A percentile compares a stretch with the other conserved stretches of the same genome.
Conservation (phyloP, 179 eudicot species). For the Camellia oleifera region DNA sequence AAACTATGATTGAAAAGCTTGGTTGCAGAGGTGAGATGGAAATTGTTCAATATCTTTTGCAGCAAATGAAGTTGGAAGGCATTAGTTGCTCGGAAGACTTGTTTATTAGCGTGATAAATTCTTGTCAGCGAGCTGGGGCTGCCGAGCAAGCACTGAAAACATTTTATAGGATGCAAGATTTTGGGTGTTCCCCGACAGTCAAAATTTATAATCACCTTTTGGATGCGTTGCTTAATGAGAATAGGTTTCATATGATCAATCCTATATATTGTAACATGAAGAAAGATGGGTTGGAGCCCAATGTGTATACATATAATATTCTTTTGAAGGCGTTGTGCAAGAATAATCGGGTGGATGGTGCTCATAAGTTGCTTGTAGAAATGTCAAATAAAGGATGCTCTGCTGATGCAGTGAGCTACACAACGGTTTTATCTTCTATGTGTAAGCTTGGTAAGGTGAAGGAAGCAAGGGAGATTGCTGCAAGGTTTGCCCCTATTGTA, state of each 20-base stretch:
- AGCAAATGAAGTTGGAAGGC: conserved; percentile 75
- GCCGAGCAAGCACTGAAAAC: conserved; percentile 71
- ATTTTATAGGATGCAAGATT: conserved; percentile 70
- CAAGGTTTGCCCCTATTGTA: conserved; percentile 38
- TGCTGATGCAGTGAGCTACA: conserved; percentile 80
- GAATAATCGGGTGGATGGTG: conserved; percentile 64
- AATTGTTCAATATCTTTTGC: conserved; percentile 71
- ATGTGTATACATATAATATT: conserved; percentile 79
- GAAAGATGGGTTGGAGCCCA: conserved; percentile 78
- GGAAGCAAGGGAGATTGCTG: conserved; percentile 65
- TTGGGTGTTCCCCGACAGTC: conserved; percentile 66
- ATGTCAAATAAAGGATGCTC: conserved; percentile 80
- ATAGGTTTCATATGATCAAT: conserved; percentile 66
- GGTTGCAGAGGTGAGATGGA: conserved; percentile 56
- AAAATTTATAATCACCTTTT: conserved; percentile 71
- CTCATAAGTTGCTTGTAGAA: conserved; percentile 67
- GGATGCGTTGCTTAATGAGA: conserved; percentile 78
- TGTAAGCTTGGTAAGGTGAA: conserved; percentile 62
- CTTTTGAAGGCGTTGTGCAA: conserved; percentile 84
- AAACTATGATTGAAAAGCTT: conserved; percentile 62
- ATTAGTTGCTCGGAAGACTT: conserved; percentile 61
- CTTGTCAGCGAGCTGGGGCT: conserved; percentile 47
- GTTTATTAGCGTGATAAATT: conserved; percentile 61
- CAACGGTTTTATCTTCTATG: conserved; percentile 61
- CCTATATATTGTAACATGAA: conserved; percentile 71